These are phyloP conservation scores for Ormosia emarginata DNA, from an alignment of 306 rosid species.

Conservation along the genomic window DNA sequence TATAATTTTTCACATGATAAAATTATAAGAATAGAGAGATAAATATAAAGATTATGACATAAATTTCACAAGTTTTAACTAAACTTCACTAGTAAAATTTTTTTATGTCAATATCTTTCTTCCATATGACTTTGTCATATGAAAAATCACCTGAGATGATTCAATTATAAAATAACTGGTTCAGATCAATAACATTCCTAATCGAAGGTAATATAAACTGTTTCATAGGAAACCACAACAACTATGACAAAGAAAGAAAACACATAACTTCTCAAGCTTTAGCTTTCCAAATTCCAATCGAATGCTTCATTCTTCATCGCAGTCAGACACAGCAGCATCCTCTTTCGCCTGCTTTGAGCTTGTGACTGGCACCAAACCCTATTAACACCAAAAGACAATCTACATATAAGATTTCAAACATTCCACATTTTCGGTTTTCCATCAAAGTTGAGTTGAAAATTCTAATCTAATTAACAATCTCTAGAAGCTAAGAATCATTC, in stretches of 20 bases:
- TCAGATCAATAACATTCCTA: slow-evolving; percentile 2
- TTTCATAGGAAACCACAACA: background rate
- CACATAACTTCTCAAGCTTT: background rate
- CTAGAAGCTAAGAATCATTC: background rate
- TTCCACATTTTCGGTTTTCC: background rate
- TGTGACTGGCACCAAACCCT: slow-evolving; percentile 30
- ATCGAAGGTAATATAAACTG: background rate
- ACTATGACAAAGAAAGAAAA: background rate
- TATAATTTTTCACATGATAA: too few relatives aligned
- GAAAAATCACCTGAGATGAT: too few relatives aligned
- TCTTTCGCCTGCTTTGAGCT: background rate
- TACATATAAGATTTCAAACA: background rate
- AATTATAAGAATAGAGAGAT: too few relatives aligned
- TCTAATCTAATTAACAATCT: background rate
- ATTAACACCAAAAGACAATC: background rate
- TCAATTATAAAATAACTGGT: background rate
- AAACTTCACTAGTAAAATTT: too few relatives aligned
- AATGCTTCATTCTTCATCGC: slow-evolving; percentile 7
- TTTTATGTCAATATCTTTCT: too few relatives aligned
- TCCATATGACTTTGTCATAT: too few relatives aligned
- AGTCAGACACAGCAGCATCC: background rate
- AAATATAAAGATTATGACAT: too few relatives aligned
- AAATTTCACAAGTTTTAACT: too few relatives aligned
- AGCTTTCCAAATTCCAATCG: background rate
- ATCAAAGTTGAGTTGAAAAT: background rate